A percentile compares a stretch with the other conserved stretches of the same genome.
Conservation (phyloP, 441 rosid genomes). For the Aquilaria agallochum region DNA sequence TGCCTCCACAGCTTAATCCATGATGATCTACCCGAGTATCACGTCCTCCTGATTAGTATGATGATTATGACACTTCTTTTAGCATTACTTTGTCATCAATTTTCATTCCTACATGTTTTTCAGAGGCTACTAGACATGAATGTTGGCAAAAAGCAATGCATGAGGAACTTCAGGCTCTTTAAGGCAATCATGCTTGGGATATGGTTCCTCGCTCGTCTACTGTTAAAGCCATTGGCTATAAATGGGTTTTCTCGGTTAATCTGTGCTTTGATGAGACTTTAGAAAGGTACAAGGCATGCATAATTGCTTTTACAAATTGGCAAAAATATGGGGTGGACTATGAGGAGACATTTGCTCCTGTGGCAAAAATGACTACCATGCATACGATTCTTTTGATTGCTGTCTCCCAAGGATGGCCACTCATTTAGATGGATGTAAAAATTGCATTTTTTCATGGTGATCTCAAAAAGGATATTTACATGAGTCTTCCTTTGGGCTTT, state of each 20-base stretch:
- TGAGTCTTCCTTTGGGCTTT: neutral
- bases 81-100: neutral
- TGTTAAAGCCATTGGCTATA: neutral
- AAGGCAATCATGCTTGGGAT: neutral
- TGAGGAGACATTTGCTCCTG: too few species aligned
- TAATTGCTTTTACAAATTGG: too few species aligned
- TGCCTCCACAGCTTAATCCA: too few species aligned
- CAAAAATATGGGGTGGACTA: conserved; percentile 1
- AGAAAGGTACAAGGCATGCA: neutral
- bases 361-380: neutral
- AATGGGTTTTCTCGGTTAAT: neutral
- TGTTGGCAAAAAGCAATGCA: conserved; percentile 3
- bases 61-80: neutral
- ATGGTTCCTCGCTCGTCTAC: neutral
- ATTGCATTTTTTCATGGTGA: neutral
- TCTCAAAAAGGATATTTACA: neutral
- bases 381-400: neutral
- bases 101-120: neutral
- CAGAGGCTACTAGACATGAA: neutral
- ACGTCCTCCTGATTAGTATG: neutral
- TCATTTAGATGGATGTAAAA: neutral
- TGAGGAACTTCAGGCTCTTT: conserved; percentile 1
- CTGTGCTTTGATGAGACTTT: neutral
- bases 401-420: conserved; percentile 1
- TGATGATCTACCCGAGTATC: too few species aligned